Evolutionary conservation across 345 rosid genomes (phyloP).

Genomic region (Populus pruinosa): DNA sequence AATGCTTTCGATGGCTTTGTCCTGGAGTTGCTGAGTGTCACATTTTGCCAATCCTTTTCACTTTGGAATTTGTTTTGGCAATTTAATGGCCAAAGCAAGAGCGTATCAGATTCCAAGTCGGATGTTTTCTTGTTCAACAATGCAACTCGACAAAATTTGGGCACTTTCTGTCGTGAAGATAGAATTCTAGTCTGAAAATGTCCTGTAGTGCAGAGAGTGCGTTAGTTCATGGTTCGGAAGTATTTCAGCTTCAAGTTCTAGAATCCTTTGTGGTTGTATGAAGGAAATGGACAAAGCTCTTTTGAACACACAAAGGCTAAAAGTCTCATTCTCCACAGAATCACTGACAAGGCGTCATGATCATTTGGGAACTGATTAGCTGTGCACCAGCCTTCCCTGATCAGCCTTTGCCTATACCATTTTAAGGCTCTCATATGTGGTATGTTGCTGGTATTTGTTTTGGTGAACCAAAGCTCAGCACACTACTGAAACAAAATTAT

Average conservation of each 20-base stretch:
- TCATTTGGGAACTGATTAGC: background rate
- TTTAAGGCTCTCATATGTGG: background rate
- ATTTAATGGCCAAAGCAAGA: background rate
- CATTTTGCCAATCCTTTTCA: conserved; percentile 5
- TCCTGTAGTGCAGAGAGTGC: background rate
- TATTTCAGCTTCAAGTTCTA: background rate
- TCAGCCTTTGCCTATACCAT: background rate
- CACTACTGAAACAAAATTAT: background rate
- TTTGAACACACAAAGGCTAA: background rate
- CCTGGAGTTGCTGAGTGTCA: conserved; percentile 12
- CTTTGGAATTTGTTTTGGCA: conserved; percentile 4
- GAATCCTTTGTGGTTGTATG: background rate
- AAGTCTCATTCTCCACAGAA: no score
- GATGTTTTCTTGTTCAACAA: background rate
- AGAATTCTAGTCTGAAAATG: background rate
- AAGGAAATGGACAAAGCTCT: background rate
- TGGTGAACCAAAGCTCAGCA: background rate
- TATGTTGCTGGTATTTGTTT: background rate
- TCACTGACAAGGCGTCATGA: background rate
- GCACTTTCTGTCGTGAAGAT: background rate
- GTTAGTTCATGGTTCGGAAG: background rate
- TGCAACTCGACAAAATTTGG: conserved; percentile 14
- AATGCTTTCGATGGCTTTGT: conserved; percentile 2
- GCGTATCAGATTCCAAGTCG: conserved; percentile 21
- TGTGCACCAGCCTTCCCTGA: background rate